Conservation (phyloP, 129 eudicot species). For the Daucus carota region DH1_v3.0 NC_030387.2:30433501-30434000, state of each 20-base stretch:
- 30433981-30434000: neutral
- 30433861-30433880: conserved; percentile 76
- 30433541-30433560: conserved; percentile 35
- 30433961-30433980: neutral
- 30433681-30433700: conserved; percentile 89
- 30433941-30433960: conserved; percentile 42
- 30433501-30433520: conserved; percentile 77
- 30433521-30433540: conserved; percentile 89
- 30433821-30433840: neutral
- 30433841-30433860: conserved; percentile 44
- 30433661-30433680: conserved; percentile 98
- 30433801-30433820: neutral
- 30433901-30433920: conserved; percentile 91
- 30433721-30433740: conserved; percentile 97
- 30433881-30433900: conserved; percentile 76
- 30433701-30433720: conserved; percentile 66
- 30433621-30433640: conserved; percentile 32
- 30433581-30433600: neutral
- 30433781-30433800: neutral
- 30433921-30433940: conserved; percentile 93
- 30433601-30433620: neutral
- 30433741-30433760: too few relatives aligned
- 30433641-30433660: conserved; percentile 93
- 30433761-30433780: neutral
- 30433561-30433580: neutral